Conservation (phyloP, 2,329 filamentous ascomycete genomes). For the Epichloe bromicola region DNA sequence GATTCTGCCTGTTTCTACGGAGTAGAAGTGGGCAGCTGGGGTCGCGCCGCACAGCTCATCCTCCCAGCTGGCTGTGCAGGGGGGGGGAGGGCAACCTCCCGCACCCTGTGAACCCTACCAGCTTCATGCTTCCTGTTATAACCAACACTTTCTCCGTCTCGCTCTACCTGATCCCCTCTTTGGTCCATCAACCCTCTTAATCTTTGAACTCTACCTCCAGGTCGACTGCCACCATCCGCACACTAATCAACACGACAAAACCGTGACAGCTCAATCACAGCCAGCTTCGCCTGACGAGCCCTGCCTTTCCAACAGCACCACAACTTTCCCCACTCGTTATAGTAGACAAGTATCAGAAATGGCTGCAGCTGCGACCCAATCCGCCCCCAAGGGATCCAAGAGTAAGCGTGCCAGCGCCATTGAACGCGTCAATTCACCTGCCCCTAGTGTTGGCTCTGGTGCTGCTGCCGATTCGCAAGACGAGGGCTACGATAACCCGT, state of each 20-base stretch:
- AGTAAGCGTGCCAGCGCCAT: slow-evolving; percentile 47
- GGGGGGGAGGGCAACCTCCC: slow-evolving; percentile 1
- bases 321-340: slow-evolving; percentile 6
- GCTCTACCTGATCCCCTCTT: neutral
- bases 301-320: slow-evolving; percentile 1
- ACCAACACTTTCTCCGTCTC: neutral
- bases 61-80: neutral
- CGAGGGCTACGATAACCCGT: slow-evolving; percentile 55
- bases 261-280: neutral
- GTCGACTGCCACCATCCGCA: neutral
- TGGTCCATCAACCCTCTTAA: neutral
- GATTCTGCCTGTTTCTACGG: slow-evolving; percentile 17
- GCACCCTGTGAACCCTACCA: neutral
- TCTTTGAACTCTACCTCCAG: neutral
- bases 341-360: slow-evolving; percentile 21
- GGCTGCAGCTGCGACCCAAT: slow-evolving; percentile 49
- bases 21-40: slow-evolving; percentile 9
- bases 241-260: neutral
- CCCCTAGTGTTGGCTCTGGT: slow-evolving; percentile 33
- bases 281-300: neutral
- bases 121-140: slow-evolving; percentile 1
- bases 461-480: slow-evolving; percentile 44
- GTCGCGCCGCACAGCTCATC: neutral
- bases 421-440: slow-evolving; percentile 41
- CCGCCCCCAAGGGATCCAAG: slow-evolving; percentile 55